Conservation (phyloP, 345 rosid genomes). For the Toxicodendron radicans region DNA sequence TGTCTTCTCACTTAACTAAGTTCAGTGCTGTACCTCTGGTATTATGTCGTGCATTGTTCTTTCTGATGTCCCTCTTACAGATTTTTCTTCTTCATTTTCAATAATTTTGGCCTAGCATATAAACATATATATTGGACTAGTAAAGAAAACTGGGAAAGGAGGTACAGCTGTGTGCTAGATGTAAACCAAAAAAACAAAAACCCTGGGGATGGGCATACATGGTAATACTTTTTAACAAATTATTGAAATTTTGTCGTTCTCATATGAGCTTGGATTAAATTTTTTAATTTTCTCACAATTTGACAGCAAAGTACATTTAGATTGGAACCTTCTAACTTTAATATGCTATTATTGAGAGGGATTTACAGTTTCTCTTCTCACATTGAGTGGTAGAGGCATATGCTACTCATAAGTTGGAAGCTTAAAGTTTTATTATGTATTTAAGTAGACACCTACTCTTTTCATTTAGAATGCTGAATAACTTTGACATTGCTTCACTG, state of each 20-base stretch:
- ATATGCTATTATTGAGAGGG: neutral
- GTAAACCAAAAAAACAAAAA: too few species aligned
- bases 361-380: neutral
- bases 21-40: too few species aligned
- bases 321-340: neutral
- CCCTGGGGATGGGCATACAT: too few species aligned
- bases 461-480: neutral
- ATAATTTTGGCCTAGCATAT: neutral
- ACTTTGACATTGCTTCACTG: neutral
- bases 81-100: too few species aligned
- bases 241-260: neutral
- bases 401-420: neutral
- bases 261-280: neutral
- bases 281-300: neutral
- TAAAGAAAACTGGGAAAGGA: too few species aligned
- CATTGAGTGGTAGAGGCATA: neutral
- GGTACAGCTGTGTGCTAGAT: neutral
- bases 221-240: too few species aligned
- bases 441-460: neutral
- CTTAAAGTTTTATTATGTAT: neutral
- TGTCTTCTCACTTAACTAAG: too few species aligned
- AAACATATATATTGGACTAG: too few species aligned
- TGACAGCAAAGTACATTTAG: too few species aligned
- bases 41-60: too few species aligned
- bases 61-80: too few species aligned